Base-by-base conservation (phyloP, 2,329 filamentous ascomycete genomes). In the Fusarium graminum region DNA sequence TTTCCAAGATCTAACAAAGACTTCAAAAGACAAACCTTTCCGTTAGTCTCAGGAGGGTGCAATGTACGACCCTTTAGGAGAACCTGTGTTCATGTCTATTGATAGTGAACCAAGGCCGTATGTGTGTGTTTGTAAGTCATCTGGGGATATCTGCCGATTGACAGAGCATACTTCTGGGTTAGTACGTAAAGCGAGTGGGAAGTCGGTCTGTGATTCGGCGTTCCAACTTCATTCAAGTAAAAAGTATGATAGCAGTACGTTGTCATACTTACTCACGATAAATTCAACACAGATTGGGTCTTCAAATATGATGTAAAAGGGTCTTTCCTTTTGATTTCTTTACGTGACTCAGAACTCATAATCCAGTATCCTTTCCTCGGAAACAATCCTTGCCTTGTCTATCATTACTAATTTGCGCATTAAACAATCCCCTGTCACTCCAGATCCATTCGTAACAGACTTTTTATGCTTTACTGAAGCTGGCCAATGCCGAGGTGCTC, bases 401-500 rank as follows among this genome's bases (percentile, higher is more conserved):
- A 74, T 74, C 70, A 74, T 74, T 73, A 70, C 67, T 60, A 73
- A 67, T 66, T 63, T 69, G 62, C 64, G 65, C 69, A 72, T 73
- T 59, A 71, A 73, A 72, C 56, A 62, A 56, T 55, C 64, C 53
- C 44, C 41, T 40, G 40, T 44, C 56, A 61, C 49, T 56, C 55
- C 66, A 40, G 41, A 52, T 53, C 46, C 57, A 47, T 59, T 9
- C 60, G 39, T 46, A 43, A 54, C 39, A 45, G 41, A 67, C 38
- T 47, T 59, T 59, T 44, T 67, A 36, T 57, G 50, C 52, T 68
- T 59, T 65, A 70, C 54, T 71, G 69, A 52, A 73, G 68, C 74
- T 84, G 77, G 42, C 85, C 85, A 69, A 88, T 82, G 58, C 86
- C 86, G 46, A 88, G 82, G 77, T 86, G 82, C 72, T 85, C 81